Conservation (phyloP, 208 protist genomes). For the Leishmania martiniquensis region DNA sequence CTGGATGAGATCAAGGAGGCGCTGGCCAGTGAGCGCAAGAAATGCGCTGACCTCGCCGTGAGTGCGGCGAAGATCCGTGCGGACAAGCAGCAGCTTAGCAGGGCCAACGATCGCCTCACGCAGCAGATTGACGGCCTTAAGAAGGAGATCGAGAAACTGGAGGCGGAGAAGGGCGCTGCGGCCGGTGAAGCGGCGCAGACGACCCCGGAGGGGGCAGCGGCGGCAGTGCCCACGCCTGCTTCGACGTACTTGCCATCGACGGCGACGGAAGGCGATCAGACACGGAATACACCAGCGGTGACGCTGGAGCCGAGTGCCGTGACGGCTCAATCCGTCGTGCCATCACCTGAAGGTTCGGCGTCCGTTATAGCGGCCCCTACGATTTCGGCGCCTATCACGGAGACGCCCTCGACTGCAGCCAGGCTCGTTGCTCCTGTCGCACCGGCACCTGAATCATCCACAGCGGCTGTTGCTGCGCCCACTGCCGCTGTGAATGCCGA, state of each 20-base stretch:
- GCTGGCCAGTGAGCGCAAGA: conserved; percentile 66
- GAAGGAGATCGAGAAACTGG: conserved; percentile 35
- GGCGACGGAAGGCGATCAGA: conserved; percentile 19
- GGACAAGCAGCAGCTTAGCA: conserved; percentile 53
- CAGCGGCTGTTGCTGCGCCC: neutral
- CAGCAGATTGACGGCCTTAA: conserved; percentile 51
- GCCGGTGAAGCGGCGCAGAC: conserved; percentile 6
- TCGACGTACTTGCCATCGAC: conserved; percentile 15
- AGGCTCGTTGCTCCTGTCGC: neutral
- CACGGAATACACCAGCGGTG: conserved; percentile 7
- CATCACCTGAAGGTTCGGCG: neutral
- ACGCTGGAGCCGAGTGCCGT: neutral
- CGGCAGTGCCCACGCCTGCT: neutral
- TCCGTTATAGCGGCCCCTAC: neutral
- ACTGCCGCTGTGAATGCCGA: neutral
- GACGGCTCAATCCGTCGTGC: neutral
- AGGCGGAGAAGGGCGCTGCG: conserved; percentile 16
- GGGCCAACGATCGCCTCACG: conserved; percentile 61
- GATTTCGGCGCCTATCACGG: neutral
- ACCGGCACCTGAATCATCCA: neutral
- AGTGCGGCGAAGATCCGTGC: conserved; percentile 57
- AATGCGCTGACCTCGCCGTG: conserved; percentile 64
- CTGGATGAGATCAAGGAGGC: conserved; percentile 72
- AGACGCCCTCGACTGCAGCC: neutral
- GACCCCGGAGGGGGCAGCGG: conserved; percentile 15